Evolutionary conservation across 192 early-diverging fungal species (phyloP).

Genomic region (Mortierella antarctica): DNA sequence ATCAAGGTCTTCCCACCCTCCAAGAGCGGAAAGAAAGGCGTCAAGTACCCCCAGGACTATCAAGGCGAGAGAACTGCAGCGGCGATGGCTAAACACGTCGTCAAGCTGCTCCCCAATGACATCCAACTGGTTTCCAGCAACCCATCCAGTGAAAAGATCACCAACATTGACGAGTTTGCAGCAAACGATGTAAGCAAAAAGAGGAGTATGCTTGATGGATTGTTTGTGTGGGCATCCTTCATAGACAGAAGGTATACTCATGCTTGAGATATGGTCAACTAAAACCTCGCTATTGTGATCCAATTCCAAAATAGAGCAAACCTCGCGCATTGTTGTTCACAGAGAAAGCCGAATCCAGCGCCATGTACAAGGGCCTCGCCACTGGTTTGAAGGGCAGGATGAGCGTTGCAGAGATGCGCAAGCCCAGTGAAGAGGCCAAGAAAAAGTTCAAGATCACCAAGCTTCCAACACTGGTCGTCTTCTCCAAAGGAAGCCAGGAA

Average conservation of each 20-base stretch:
- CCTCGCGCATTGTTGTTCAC: constrained; percentile 84
- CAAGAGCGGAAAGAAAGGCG: constrained; percentile 20
- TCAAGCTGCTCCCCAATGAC: constrained; percentile 72
- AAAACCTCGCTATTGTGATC: not conserved
- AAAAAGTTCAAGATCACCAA: constrained; percentile 66
- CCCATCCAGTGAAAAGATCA: constrained; percentile 61
- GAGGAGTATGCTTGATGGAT: not conserved
- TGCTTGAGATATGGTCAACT: too few species aligned
- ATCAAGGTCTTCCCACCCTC: constrained; percentile 80
- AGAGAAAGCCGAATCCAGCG: constrained; percentile 76
- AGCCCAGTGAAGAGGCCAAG: constrained; percentile 60
- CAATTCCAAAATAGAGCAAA: constrained; percentile 44
- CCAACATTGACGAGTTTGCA: constrained; percentile 69
- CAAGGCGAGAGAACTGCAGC: constrained; percentile 78
- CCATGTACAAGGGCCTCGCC: constrained; percentile 89
- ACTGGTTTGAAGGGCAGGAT: constrained; percentile 77
- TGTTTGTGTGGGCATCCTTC: not conserved
- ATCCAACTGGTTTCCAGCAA: constrained; percentile 63
- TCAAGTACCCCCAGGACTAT: constrained; percentile 68
- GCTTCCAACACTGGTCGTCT: constrained; percentile 78
- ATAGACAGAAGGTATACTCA: not conserved
- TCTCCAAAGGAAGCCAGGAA: constrained; percentile 60
- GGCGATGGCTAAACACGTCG: constrained; percentile 75
- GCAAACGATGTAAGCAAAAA: constrained; percentile 56
- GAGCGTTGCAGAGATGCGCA: constrained; percentile 77